phyloP scores from a whole-genome alignment of 139 green algal genomes.

The Yamagishiella unicocca region DNA sequence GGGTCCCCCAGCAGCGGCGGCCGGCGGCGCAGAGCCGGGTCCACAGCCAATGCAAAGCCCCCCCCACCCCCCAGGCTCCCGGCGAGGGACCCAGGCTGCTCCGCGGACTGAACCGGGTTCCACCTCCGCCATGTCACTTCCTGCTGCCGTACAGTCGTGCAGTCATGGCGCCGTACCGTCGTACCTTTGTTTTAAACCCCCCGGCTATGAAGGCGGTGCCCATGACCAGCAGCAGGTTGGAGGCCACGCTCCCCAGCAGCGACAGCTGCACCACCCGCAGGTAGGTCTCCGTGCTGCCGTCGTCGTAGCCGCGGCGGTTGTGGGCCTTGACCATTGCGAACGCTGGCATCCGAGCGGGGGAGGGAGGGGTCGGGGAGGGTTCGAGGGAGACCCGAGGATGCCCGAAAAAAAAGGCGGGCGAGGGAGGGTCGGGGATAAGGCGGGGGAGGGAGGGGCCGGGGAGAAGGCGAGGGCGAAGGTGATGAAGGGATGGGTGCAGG shows the following conservation, averaged over 20 bases:
- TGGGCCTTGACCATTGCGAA: slow-evolving; percentile 52
- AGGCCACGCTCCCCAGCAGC: slow-evolving; percentile 82
- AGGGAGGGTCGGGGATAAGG: background rate
- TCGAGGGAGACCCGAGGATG: background rate
- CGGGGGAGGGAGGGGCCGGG: background rate
- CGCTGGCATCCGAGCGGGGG: background rate
- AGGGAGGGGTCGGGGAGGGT: background rate
- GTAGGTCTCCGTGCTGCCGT: slow-evolving; percentile 26
- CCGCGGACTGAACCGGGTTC: no score
- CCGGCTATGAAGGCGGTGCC: slow-evolving; percentile 86
- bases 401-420: background rate
- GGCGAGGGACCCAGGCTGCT: no score
- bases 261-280: slow-evolving; percentile 87
- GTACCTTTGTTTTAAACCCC: slow-evolving; percentile 58
- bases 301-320: no score
- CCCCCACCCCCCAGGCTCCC: no score
- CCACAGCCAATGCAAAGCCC: no score
- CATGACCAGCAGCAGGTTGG: slow-evolving; percentile 89
- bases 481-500: no score
- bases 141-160: no score
- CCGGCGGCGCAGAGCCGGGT: no score
- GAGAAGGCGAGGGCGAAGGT: no score
- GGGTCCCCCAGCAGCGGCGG: no score
- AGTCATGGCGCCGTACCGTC: no score
- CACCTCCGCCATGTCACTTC: background rate